phyloP scores from a whole-genome alignment of 1,139 yeast genomes.

The Dujonia santamariae region DNA sequence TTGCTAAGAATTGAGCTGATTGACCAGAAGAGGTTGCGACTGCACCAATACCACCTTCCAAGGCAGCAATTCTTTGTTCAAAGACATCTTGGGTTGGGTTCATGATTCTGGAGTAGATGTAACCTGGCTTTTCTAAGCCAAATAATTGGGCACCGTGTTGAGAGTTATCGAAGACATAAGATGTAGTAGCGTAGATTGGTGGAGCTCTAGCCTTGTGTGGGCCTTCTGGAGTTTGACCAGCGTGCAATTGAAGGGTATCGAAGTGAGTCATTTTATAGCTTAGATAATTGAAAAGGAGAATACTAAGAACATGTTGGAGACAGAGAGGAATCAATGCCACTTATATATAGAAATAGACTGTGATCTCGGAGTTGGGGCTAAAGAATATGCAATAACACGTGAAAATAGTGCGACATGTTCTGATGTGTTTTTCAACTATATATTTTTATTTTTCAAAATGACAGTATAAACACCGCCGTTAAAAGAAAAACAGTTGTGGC shows the following conservation, averaged over 20 bases:
- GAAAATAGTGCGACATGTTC: too few relatives aligned
- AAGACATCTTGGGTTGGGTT: constrained; percentile 92
- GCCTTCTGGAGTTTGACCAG: constrained; percentile 71
- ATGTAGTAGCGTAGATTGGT: constrained; percentile 85
- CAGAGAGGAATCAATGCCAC: too few relatives aligned
- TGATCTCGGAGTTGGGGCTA: background rate
- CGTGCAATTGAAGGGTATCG: constrained; percentile 91
- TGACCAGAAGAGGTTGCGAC: constrained; percentile 92
- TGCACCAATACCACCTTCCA: constrained; percentile 91
- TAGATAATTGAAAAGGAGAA: background rate
- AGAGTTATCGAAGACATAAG: constrained; percentile 83
- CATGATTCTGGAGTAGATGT: constrained; percentile 82
- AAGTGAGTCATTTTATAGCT: constrained; percentile 72
- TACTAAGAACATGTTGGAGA: too few relatives aligned
- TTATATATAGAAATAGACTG: too few relatives aligned
- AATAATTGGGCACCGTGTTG: constrained; percentile 90
- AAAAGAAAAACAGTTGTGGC: too few relatives aligned
- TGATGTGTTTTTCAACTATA: too few relatives aligned
- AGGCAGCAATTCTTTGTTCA: constrained; percentile 87
- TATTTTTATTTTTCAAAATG: too few relatives aligned
- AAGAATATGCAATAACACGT: background rate
- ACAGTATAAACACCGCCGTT: too few relatives aligned
- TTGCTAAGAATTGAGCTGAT: constrained; percentile 87
- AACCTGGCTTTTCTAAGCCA: constrained; percentile 79
- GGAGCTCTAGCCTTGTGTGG: constrained; percentile 80